Evolutionary conservation across 192 early-diverging fungal species (phyloP).

Genomic region (Gaertneriomyces sp.): DNA sequence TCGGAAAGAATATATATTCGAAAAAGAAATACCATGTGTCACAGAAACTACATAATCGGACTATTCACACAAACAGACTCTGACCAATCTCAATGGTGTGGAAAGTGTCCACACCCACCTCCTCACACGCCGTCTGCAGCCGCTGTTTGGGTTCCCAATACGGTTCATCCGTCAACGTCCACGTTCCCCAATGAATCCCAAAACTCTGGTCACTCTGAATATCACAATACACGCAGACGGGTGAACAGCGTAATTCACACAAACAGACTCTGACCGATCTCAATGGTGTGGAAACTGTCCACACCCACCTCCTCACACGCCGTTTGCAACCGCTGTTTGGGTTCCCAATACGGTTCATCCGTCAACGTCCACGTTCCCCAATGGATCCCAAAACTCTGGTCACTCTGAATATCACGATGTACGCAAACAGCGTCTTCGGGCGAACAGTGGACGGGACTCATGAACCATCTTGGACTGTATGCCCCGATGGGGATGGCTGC

Average conservation of each 20-base stretch:
- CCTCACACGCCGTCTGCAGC: constrained; percentile 52
- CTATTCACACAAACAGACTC: too few species aligned
- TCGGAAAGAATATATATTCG: too few species aligned
- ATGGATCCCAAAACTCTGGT: constrained; percentile 72
- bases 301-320: constrained; percentile 48
- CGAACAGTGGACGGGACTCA: constrained; percentile 71
- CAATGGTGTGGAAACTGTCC: too few species aligned
- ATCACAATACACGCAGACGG: constrained; percentile 74
- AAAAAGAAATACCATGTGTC: too few species aligned
- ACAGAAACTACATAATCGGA: too few species aligned
- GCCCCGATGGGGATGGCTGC: constrained; percentile 80
- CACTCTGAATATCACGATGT: constrained; percentile 69
- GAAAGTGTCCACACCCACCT: constrained; percentile 21
- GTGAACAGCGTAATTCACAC: constrained; percentile 47
- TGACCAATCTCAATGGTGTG: too few species aligned
- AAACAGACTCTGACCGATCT: too few species aligned
- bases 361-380: constrained; percentile 84
- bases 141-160: constrained; percentile 64
- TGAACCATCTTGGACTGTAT: constrained; percentile 69
- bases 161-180: constrained; percentile 68
- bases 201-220: constrained; percentile 60
- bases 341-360: constrained; percentile 64
- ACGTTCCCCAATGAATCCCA: constrained; percentile 87
- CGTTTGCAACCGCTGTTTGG: constrained; percentile 55
- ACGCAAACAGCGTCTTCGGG: constrained; percentile 77